Evolutionary conservation across 192 early-diverging fungal genomes (phyloP).

Genomic region (Helicostylum pulchrum): DNA sequence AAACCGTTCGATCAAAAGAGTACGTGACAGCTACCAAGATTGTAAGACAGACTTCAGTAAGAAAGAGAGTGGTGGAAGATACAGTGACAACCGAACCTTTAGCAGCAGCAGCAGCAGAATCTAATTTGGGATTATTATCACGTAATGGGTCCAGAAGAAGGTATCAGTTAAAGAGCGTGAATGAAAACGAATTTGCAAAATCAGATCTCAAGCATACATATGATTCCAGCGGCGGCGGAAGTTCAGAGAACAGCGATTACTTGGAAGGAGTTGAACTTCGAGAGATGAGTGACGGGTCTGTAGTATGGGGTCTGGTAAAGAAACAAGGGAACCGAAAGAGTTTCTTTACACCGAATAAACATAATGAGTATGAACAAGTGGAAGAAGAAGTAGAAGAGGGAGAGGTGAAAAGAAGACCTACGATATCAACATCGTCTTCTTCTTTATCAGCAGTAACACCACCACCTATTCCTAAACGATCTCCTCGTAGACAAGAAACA

Average conservation of each 20-base stretch:
- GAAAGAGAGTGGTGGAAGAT: background rate
- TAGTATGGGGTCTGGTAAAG: slow-evolving; percentile 34
- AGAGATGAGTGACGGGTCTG: slow-evolving; percentile 36
- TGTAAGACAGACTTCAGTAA: slow-evolving; percentile 13
- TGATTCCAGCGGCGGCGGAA: too few species aligned
- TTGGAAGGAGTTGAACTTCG: slow-evolving; percentile 35
- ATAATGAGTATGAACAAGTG: slow-evolving; percentile 1
- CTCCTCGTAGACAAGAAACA: slow-evolving; percentile 20
- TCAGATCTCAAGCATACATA: background rate
- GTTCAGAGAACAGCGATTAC: background rate
- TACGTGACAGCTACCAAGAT: slow-evolving; percentile 7
- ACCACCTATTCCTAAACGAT: slow-evolving; percentile 27
- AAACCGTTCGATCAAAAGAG: slow-evolving; percentile 10
- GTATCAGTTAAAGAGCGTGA: slow-evolving; percentile 2
- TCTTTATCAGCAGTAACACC: background rate
- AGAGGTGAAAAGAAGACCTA: background rate
- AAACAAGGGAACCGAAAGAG: slow-evolving; percentile 27
- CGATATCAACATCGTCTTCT: background rate
- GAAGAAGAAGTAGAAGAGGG: slow-evolving; percentile 13
- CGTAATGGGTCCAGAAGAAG: slow-evolving; percentile 4
- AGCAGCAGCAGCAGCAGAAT: background rate
- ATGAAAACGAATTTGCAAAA: background rate
- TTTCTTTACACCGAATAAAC: slow-evolving; percentile 13
- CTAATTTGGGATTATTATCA: background rate
- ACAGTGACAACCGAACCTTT: background rate